A percentile compares a stretch with the other conserved stretches of the same genome.
Evolutionary conservation across 2,329 filamentous ascomycete genomes (phyloP).

Genomic region (Ascochyta viciae-villosae): DNA sequence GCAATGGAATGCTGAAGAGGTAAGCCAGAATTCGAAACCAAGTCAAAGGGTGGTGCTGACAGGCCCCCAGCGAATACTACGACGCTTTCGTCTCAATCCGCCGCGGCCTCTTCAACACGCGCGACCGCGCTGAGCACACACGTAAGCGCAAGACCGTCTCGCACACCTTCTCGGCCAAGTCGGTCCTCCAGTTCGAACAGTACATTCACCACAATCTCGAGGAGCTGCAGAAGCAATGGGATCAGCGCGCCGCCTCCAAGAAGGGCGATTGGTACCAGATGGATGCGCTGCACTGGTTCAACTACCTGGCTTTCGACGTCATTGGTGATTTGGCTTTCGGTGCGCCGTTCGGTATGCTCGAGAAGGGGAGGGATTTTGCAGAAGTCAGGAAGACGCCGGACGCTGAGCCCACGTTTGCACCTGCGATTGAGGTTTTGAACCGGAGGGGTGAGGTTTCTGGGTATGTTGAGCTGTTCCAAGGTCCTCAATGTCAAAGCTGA

Average conservation of each 20-base stretch:
- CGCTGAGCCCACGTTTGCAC: constrained; percentile 70
- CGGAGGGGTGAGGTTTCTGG: constrained; percentile 85
- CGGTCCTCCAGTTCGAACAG: constrained; percentile 82
- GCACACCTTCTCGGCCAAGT: constrained; percentile 86
- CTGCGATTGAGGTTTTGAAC: constrained; percentile 88
- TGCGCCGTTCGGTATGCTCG: constrained; percentile 82
- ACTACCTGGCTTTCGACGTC: constrained; percentile 63
- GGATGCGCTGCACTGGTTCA: constrained; percentile 83
- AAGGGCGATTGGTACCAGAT: constrained; percentile 66
- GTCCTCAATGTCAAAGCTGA: constrained; percentile 10
- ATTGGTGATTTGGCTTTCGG: constrained; percentile 74
- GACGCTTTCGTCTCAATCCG: constrained; percentile 89
- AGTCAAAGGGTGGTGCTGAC: background rate
- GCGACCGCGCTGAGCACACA: constrained; percentile 80
- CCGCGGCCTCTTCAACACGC: constrained; percentile 87
- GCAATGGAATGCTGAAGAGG: constrained; percentile 59
- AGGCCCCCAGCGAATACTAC: constrained; percentile 74
- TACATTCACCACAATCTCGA: constrained; percentile 85
- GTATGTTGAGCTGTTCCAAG: constrained; percentile 32
- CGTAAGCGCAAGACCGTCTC: constrained; percentile 89
- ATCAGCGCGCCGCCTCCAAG: constrained; percentile 63
- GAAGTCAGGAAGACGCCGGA: constrained; percentile 71
- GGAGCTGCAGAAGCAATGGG: constrained; percentile 76
- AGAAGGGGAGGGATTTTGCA: constrained; percentile 76
- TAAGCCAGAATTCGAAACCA: constrained; percentile 19